Conservation (phyloP, 2,329 filamentous ascomycete genomes). For the Monosporascus sp. region DNA sequence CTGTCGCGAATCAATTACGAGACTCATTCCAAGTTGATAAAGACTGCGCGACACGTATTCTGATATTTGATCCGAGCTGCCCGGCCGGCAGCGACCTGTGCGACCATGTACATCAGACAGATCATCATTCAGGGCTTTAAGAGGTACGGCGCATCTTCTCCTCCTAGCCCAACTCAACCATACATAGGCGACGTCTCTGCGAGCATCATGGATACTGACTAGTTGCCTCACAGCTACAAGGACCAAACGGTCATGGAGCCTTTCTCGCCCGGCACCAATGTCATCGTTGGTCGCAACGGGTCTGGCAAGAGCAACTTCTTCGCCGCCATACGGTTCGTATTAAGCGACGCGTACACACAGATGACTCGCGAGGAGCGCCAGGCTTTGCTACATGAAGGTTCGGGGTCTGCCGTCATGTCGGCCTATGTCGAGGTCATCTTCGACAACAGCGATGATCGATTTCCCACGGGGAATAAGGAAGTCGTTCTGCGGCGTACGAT, state of each 20-base stretch:
- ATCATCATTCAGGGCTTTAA: slow-evolving; percentile 99
- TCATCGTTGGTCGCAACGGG: slow-evolving; percentile 98
- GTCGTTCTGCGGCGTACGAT: slow-evolving; percentile 90
- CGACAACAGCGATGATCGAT: slow-evolving; percentile 94
- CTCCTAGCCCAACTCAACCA: background rate
- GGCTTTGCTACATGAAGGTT: slow-evolving; percentile 94
- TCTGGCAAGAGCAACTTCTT: slow-evolving; percentile 99
- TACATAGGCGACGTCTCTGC: no score
- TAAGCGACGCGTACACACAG: slow-evolving; percentile 95
- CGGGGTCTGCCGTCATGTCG: slow-evolving; percentile 95
- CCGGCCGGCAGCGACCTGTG: slow-evolving; percentile 27
- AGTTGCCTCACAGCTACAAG: slow-evolving; percentile 71
- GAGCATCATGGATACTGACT: slow-evolving; percentile 6
- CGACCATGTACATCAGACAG: slow-evolving; percentile 95
- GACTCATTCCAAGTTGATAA: slow-evolving; percentile 4
- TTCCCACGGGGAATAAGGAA: slow-evolving; percentile 88
- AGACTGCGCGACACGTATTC: slow-evolving; percentile 18
- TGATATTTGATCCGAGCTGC: slow-evolving; percentile 25
- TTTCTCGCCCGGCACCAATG: slow-evolving; percentile 95
- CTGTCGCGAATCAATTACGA: slow-evolving; percentile 13
- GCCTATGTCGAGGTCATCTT: slow-evolving; percentile 99
- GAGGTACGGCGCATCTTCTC: slow-evolving; percentile 54
- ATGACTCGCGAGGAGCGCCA: slow-evolving; percentile 95
- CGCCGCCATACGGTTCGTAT: slow-evolving; percentile 94
- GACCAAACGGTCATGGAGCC: slow-evolving; percentile 98